Conservation (phyloP, 345 rosid genomes). For the Garcia nutans region DNA sequence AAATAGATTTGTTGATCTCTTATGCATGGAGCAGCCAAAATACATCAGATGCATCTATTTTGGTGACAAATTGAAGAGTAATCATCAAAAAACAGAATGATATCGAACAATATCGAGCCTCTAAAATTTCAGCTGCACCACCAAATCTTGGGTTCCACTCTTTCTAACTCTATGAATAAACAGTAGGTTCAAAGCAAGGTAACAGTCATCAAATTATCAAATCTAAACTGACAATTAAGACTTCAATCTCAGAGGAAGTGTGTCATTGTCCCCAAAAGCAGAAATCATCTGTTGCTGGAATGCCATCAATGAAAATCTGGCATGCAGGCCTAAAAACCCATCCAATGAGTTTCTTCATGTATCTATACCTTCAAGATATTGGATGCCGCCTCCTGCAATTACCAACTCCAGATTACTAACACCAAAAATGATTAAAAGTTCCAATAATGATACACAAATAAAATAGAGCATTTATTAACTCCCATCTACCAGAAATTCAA, state of each 20-base stretch:
- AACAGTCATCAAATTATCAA: conserved; percentile 23
- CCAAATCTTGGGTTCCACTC: conserved; percentile 13
- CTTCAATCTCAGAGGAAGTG: conserved; percentile 19
- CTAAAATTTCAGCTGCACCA: conserved; percentile 25
- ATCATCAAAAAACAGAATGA: conserved; percentile 3
- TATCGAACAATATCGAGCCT: conserved; percentile 4
- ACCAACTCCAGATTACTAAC: background rate
- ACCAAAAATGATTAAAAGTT: background rate
- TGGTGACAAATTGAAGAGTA: background rate
- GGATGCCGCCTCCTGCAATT: conserved; percentile 83
- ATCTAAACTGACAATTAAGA: conserved; percentile 24
- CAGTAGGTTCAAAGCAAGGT: conserved; percentile 29
- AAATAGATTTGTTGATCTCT: background rate
- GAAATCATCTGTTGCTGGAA: conserved; percentile 25
- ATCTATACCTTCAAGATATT: conserved; percentile 42
- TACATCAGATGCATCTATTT: conserved; percentile 9
- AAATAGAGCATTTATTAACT: background rate
- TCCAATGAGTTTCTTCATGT: conserved; percentile 25
- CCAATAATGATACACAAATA: background rate
- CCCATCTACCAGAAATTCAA: background rate
- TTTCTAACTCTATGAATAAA: conserved; percentile 30
- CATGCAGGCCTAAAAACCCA: conserved; percentile 16
- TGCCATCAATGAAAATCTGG: conserved; percentile 36
- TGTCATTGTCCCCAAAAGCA: conserved; percentile 24
- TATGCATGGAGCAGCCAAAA: background rate